A percentile compares a stretch with the other conserved stretches of the same genome.
Conservation (phyloP, 441 rosid species). For the Pelargonium fulgidum region DNA sequence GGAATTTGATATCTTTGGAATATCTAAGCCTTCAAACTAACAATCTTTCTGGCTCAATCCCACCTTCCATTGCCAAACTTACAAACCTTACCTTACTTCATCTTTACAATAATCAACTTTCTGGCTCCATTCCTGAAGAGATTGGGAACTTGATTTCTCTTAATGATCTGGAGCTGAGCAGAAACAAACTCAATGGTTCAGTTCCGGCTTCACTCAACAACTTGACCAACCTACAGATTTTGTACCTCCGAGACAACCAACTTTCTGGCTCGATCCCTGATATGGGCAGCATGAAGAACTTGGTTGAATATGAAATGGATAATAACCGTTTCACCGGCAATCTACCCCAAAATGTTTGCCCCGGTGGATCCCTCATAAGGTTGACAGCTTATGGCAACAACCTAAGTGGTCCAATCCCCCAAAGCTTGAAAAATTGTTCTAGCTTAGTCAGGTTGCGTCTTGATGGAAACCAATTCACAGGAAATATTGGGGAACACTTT, state of each 20-base stretch:
- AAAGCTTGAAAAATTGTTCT: constrained; percentile 27
- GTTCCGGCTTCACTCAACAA: constrained; percentile 27
- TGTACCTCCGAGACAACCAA: constrained; percentile 18
- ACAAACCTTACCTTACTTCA: too few relatives aligned
- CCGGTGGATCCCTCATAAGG: neutral
- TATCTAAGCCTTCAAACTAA: constrained; percentile 23
- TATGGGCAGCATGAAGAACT: constrained; percentile 16
- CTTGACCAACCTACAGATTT: constrained; percentile 7
- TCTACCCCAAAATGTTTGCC: constrained; percentile 26
- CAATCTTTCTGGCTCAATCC: constrained; percentile 22
- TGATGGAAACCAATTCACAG: constrained; percentile 17
- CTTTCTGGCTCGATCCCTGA: constrained; percentile 30
- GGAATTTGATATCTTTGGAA: constrained; percentile 22
- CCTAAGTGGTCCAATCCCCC: constrained; percentile 27
- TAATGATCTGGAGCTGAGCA: constrained; percentile 15
- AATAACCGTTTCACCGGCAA: constrained; percentile 24
- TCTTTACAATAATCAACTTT: constrained; percentile 12
- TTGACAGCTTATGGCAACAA: constrained; percentile 15
- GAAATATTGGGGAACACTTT: constrained; percentile 26
- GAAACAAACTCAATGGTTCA: constrained; percentile 21
- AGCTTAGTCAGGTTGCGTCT: constrained; percentile 24
- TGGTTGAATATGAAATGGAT: constrained; percentile 5
- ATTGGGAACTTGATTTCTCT: constrained; percentile 29
- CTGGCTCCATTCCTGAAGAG: constrained; percentile 32
- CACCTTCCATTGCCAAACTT: constrained; percentile 11